A percentile compares a stretch with the other conserved stretches of the same genome.
phyloP scores from a whole-genome alignment of 1,284 basidiomycete genomes.

The Singerocomus inundabilis region DNA sequence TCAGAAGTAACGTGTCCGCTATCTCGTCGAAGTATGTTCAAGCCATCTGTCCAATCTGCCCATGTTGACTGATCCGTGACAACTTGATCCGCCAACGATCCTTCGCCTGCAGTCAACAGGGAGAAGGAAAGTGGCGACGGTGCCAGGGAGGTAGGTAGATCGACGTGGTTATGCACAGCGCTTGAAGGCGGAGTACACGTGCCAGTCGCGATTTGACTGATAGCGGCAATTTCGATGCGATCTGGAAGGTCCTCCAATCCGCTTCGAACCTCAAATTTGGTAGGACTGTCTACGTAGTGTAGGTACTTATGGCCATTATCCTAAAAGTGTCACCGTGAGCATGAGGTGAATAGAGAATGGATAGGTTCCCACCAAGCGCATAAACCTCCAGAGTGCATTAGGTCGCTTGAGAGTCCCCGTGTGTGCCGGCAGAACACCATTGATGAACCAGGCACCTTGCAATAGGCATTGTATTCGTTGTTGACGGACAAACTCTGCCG shows the following conservation, averaged over 20 bases:
- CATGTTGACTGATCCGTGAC: constrained; percentile 83
- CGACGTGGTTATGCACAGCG: constrained; percentile 56
- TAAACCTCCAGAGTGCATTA: constrained; percentile 71
- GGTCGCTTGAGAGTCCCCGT: constrained; percentile 52
- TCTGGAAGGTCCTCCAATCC: constrained; percentile 88
- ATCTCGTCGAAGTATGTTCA: constrained; percentile 83
- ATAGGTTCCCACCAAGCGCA: constrained; percentile 57
- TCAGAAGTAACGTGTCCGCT: constrained; percentile 79
- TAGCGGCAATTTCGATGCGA: constrained; percentile 74
- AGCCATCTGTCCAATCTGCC: constrained; percentile 95
- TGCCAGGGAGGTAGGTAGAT: constrained; percentile 51
- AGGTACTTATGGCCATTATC: constrained; percentile 76
- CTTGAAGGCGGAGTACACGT: constrained; percentile 72
- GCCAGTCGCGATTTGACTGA: constrained; percentile 77
- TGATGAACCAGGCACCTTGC: constrained; percentile 91
- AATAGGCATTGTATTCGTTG: constrained; percentile 87
- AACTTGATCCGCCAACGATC: constrained; percentile 82
- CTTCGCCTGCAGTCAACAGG: constrained; percentile 68
- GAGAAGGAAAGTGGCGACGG: constrained; percentile 81
- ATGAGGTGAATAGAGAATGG: not conserved
- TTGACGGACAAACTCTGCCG: constrained; percentile 88
- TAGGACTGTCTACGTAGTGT: constrained; percentile 77
- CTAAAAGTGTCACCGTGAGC: constrained; percentile 37
- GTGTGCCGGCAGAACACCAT: constrained; percentile 55
- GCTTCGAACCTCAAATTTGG: constrained; percentile 74